Conservation (phyloP, 768 basidiomycete genomes). For the Russula emetica region DNA sequence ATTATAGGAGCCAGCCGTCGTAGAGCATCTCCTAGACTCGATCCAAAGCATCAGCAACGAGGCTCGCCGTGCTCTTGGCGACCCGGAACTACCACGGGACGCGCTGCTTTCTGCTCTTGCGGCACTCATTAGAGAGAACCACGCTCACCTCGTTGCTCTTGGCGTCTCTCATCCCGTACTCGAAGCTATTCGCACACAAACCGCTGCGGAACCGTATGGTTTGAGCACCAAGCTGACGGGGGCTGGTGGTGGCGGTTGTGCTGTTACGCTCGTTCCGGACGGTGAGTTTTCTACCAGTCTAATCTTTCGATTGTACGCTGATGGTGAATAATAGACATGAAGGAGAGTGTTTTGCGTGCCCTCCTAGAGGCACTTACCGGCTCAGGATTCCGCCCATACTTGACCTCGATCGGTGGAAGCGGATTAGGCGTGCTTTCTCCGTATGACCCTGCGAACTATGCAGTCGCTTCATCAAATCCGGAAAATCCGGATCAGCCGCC, state of each 20-base stretch:
- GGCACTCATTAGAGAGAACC: constrained; percentile 88
- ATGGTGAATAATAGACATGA: constrained; percentile 54
- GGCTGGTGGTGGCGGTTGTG: constrained; percentile 97
- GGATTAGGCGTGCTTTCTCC: constrained; percentile 84
- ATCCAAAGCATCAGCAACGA: constrained; percentile 86
- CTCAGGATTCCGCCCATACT: constrained; percentile 74
- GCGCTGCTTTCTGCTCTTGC: constrained; percentile 62
- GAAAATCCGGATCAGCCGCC: constrained; percentile 23
- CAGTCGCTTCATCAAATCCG: constrained; percentile 31
- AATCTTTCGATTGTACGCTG: constrained; percentile 7
- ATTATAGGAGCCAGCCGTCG: constrained; percentile 74
- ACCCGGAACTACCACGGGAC: constrained; percentile 63
- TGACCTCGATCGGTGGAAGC: constrained; percentile 89
- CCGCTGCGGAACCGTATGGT: constrained; percentile 55
- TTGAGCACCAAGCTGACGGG: constrained; percentile 95
- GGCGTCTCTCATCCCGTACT: constrained; percentile 89
- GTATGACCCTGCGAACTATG: constrained; percentile 34
- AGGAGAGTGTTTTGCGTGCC: constrained; percentile 50
- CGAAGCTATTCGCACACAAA: constrained; percentile 74
- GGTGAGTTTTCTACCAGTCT: constrained; percentile 45
- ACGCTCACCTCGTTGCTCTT: constrained; percentile 73
- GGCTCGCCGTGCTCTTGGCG: constrained; percentile 69
- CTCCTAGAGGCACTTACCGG: constrained; percentile 58
- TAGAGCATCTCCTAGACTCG: constrained; percentile 67
- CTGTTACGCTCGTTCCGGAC: constrained; percentile 92